A percentile compares a stretch with the other conserved stretches of the same genome.
Conservation (phyloP, 2,329 filamentous ascomycete genomes). For the Colletotrichum tofieldiae region DNA sequence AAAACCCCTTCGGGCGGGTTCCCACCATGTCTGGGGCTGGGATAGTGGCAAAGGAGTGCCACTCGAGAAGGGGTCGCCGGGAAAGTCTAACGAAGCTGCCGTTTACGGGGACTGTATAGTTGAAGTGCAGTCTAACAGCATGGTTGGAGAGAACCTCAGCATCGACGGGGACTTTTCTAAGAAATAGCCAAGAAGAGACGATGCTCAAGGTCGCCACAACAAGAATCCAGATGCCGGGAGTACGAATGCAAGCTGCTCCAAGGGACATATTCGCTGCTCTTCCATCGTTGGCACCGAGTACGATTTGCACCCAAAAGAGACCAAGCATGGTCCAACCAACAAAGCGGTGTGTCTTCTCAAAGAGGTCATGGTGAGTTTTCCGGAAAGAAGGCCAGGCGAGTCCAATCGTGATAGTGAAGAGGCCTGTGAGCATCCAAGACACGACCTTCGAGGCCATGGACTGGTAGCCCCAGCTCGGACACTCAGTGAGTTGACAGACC, state of each 20-base stretch:
- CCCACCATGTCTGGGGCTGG: slow-evolving; percentile 61
- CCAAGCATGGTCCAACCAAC: slow-evolving; percentile 67
- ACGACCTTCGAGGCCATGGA: slow-evolving; percentile 64
- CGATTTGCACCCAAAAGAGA: slow-evolving; percentile 75
- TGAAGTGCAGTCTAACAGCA: slow-evolving; percentile 80
- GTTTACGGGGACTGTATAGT: slow-evolving; percentile 71
- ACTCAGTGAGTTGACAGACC: slow-evolving; percentile 54
- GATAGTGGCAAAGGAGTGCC: slow-evolving; percentile 84
- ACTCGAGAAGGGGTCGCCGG: slow-evolving; percentile 76
- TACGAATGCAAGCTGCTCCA: slow-evolving; percentile 56
- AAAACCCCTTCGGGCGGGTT: slow-evolving; percentile 66
- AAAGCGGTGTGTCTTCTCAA: slow-evolving; percentile 59
- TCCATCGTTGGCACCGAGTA: slow-evolving; percentile 66
- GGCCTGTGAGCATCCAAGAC: slow-evolving; percentile 70
- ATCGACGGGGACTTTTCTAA: slow-evolving; percentile 77
- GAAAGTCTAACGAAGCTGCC: slow-evolving; percentile 67
- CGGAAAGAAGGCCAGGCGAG: slow-evolving; percentile 77
- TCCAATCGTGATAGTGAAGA: slow-evolving; percentile 70
- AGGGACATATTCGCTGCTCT: slow-evolving; percentile 54
- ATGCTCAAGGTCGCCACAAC: slow-evolving; percentile 75
- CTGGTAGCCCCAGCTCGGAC: slow-evolving; percentile 27
- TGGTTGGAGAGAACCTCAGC: slow-evolving; percentile 80
- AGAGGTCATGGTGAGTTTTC: slow-evolving; percentile 62
- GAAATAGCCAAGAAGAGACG: slow-evolving; percentile 80
- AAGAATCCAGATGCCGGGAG: slow-evolving; percentile 77